phyloP scores from a whole-genome alignment of 495 filamentous ascomycete genomes.

The Xylaria longipes region DNA sequence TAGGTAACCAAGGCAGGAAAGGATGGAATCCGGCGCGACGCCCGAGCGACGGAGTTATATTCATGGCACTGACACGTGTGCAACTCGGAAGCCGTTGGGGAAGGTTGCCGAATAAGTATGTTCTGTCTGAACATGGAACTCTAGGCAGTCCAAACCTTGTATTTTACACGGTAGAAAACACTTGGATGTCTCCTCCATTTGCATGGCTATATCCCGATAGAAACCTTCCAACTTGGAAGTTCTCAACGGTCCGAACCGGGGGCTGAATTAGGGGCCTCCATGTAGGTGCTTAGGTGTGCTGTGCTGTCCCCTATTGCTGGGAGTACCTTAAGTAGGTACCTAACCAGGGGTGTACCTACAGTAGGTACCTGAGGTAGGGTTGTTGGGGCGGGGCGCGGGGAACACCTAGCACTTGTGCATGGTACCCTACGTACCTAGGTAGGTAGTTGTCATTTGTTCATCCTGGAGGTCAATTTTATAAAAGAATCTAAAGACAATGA shows the following conservation, averaged over 20 bases:
- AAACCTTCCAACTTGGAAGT: not conserved
- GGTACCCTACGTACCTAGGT: not conserved
- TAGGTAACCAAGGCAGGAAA: constrained; percentile 1
- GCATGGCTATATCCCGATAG: not conserved
- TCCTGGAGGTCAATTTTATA: not conserved
- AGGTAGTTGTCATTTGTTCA: not conserved
- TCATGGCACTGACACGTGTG: constrained; percentile 3
- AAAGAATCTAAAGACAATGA: not conserved
- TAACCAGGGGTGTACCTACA: too few relatives aligned
- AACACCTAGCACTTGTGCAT: not conserved
- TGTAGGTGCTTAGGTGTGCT: not conserved
- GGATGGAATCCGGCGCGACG: not conserved
- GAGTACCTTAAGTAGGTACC: not conserved
- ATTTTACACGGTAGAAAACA: not conserved
- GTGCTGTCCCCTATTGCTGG: too few relatives aligned
- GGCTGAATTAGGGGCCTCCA: not conserved
- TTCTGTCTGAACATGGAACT: not conserved
- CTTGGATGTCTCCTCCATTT: not conserved
- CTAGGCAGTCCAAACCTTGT: not conserved
- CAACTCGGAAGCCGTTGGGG: not conserved
- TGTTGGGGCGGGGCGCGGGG: not conserved
- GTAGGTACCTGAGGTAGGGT: too few relatives aligned
- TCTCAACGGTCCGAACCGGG: constrained; percentile 2
- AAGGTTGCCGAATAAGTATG: not conserved
- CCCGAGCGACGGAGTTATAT: not conserved